Evolutionary conservation across 257 asterid species (phyloP).

Genomic region (Nicotiana tabacum): DNA sequence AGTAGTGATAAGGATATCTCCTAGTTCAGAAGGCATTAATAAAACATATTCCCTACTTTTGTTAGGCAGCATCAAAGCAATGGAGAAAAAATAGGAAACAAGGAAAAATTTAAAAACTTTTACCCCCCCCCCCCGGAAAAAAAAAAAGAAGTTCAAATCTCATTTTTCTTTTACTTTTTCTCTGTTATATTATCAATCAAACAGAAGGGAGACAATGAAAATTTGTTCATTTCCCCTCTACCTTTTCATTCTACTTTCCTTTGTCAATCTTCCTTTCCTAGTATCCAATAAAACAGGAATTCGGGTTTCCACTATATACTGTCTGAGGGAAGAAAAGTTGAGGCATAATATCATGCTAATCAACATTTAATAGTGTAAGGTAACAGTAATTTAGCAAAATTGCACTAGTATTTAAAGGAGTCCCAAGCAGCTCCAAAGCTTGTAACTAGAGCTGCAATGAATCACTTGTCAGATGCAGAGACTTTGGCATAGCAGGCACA

Average conservation of each 20-base stretch:
- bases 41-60: background rate
- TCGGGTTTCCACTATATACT: constrained; percentile 2
- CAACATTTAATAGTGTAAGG: background rate
- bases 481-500: background rate
- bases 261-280: background rate
- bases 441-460: background rate
- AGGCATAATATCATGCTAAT: background rate
- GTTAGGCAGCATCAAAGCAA: background rate
- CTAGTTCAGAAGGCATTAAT: background rate
- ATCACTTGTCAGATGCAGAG: background rate
- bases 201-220: background rate
- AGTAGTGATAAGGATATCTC: constrained; percentile 27
- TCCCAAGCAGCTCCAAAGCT: background rate
- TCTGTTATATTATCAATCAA: background rate
- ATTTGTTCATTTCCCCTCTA: background rate
- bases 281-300: constrained; percentile 2
- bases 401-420: background rate
- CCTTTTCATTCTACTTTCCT: background rate
- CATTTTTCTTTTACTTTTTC: background rate
- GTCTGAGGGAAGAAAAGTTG: background rate
- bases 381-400: background rate
- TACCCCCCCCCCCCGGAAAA: background rate
- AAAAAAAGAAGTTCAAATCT: background rate
- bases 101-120: background rate
- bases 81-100: background rate